These are phyloP conservation scores for Suillus americanus DNA, from an alignment of 768 basidiomycete genomes.

Conservation along the genomic window DNA sequence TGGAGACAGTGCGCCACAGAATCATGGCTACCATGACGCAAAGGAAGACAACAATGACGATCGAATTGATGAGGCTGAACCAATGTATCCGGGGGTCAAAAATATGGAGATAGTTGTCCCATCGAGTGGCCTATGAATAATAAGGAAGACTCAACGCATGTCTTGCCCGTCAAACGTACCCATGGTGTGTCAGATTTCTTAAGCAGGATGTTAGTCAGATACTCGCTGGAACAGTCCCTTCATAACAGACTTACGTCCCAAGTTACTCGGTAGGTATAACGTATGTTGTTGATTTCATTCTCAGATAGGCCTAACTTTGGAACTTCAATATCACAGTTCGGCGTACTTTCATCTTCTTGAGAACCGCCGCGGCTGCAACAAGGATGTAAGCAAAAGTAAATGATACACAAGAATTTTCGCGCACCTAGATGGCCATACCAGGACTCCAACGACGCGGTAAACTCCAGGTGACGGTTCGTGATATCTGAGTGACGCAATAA, in stretches of 20 bases:
- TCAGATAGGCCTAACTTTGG: slow-evolving; percentile 63
- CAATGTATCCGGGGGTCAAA: slow-evolving; percentile 95
- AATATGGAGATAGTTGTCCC: slow-evolving; percentile 95
- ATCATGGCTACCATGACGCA: slow-evolving; percentile 94
- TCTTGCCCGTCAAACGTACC: slow-evolving; percentile 39
- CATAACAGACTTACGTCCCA: slow-evolving; percentile 65
- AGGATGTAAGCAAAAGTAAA: background rate
- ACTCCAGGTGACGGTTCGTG: slow-evolving; percentile 67
- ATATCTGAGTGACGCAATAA: slow-evolving; percentile 52
- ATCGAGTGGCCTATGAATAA: slow-evolving; percentile 75
- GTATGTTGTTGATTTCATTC: slow-evolving; percentile 56
- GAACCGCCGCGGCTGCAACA: slow-evolving; percentile 58
- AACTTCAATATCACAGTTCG: slow-evolving; percentile 51
- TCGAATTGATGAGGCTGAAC: slow-evolving; percentile 92
- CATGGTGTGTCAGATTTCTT: slow-evolving; percentile 86
- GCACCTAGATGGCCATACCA: slow-evolving; percentile 73
- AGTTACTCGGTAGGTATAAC: slow-evolving; percentile 85
- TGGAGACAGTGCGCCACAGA: slow-evolving; percentile 78
- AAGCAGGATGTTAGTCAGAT: background rate
- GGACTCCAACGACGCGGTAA: slow-evolving; percentile 89
- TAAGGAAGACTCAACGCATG: slow-evolving; percentile 9
- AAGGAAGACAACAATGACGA: slow-evolving; percentile 89
- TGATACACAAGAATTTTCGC: background rate
- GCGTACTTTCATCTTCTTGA: slow-evolving; percentile 40
- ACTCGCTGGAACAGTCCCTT: slow-evolving; percentile 1